Percentiles rank a stretch among this genome's conserved stretches.
Conservation (phyloP, 228 moss, liverwort and hornwort species). For the Sphagnum fallax region DNA sequence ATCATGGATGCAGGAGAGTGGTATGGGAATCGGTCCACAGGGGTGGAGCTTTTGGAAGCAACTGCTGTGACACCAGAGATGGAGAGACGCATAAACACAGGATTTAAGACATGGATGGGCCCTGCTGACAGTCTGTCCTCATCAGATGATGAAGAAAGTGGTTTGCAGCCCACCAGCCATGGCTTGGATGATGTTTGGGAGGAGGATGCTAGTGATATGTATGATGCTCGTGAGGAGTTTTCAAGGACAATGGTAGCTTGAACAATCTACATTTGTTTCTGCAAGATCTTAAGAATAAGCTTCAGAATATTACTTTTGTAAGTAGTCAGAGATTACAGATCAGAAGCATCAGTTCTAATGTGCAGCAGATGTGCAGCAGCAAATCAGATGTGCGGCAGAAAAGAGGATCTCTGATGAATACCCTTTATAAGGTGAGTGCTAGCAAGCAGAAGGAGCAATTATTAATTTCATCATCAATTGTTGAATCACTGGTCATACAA, state of each 20-base stretch:
- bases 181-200: slow-evolving; percentile 79
- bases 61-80: slow-evolving; percentile 59
- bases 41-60: slow-evolving; percentile 94
- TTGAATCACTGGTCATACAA: no score
- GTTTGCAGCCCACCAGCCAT: slow-evolving; percentile 8
- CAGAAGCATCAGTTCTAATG: no score
- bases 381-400: no score
- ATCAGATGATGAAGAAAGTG: slow-evolving; percentile 49
- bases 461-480: no score
- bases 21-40: slow-evolving; percentile 63
- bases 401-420: no score
- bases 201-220: slow-evolving; percentile 58
- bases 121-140: slow-evolving; percentile 46
- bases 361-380: no score
- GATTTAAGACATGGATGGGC: slow-evolving; percentile 88
- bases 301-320: no score
- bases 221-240: slow-evolving; percentile 33
- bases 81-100: slow-evolving; percentile 59
- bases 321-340: no score
- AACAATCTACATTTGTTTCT: neutral
- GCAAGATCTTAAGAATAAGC: no score
- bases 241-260: slow-evolving; percentile 31
- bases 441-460: no score
- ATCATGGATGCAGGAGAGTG: slow-evolving; percentile 80
- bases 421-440: no score